Evolutionary conservation across 257 asterid species (phyloP), one percentile per base, ranked within the genome.

Genomic region (Haberlea rhodopensis): DNA sequence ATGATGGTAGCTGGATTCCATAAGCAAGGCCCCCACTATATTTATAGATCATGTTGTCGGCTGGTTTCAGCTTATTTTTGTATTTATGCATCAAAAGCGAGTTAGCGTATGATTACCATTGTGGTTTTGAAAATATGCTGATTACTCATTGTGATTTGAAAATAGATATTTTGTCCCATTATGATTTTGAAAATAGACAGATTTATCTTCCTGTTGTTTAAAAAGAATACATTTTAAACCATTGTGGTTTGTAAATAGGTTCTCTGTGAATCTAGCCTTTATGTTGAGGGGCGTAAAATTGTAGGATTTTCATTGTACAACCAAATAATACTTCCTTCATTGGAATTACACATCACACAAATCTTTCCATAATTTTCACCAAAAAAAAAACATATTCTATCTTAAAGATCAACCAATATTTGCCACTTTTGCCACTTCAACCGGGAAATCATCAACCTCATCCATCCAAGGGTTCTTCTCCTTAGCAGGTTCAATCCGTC

Each of bases 391-490:
- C 51, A 16, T 16, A 3, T 43, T 20, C 20, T 43, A 43, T 1
- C 48, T 0, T 18, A 40, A 40, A 15, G 48, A 40, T 43, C 51
- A 43, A 43, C 51, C 20, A 16, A 43, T 43, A 4, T 43, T 31
- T 56, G 62, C 68, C 16, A 72, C 31, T 18, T 63, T 62, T n/a
- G 82, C 80, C 5, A 78, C 80, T 19, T 73, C 57, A 22, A 77
- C 79, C 11, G 88, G 88, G 43, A 82, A 82, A 21, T 82, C 83
- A 37, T 66, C 2, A n/a, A 82, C 79, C 48, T 82, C 85, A 67
- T 79, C 85, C 73, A 72, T 82, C 88, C 88, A 82, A 0, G 85
- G 85, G 70, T 65, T 82, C 73, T 69, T 82, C 74, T 82, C 85
- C 57, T 66, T 72, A 3, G 73, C 73, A n/a, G 85, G 81, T 70